Base-by-base conservation (phyloP, 257 asterid genomes). In the Dorcoceras hygrometricum region DNA sequence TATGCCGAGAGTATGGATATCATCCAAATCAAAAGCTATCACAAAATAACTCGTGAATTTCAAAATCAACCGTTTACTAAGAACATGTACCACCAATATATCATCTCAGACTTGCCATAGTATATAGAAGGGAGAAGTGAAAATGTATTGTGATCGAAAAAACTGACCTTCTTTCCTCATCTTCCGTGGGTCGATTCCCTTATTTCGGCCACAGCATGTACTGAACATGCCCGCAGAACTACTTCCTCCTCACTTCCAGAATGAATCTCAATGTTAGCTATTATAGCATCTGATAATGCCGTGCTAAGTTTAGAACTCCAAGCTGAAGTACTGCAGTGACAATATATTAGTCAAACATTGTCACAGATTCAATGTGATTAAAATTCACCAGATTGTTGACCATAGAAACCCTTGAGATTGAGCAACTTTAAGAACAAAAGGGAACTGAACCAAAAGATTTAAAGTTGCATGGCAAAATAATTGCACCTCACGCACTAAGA, bases 181-280 rank as follows among this genome's bases (percentile, higher is more conserved):
- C 76, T 86, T 62, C 62, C 72, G 70, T 67, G 70, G 71, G 90
- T 80, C 71, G 75, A 68, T 67, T 90, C 96, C 77, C 90, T 84
- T 53, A 94, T 84, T 82, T 88, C 85, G 78, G 90, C 99, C 72
- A 94, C 97, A 24, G 99, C 99, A 69, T 88, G 85, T 19, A 88
- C 78, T 2, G n/a, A 82, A 84, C 97, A 94, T 63, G 99, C 97
- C 75, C 99, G 79, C 66, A 94, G 77, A 78, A 90, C 99, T 14
- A 94, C 89, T 78, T 94, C 99, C 84, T 90, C 99, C 80, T 94
- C 97, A 72, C 91, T 94, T 75, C 99, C 99, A 2, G 96, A 76
- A 65, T 75, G 62, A 80, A 94, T 78, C 76, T 90, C 97, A 31
- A 50, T 50, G 71, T n/a, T 78, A 67, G 84, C 22, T 3, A 16